Percentiles rank a stretch among this genome's conserved stretches.
These are phyloP conservation scores for Gracilaria caudata DNA, from an alignment of 23 red algal species.

Conservation along the genomic window DNA sequence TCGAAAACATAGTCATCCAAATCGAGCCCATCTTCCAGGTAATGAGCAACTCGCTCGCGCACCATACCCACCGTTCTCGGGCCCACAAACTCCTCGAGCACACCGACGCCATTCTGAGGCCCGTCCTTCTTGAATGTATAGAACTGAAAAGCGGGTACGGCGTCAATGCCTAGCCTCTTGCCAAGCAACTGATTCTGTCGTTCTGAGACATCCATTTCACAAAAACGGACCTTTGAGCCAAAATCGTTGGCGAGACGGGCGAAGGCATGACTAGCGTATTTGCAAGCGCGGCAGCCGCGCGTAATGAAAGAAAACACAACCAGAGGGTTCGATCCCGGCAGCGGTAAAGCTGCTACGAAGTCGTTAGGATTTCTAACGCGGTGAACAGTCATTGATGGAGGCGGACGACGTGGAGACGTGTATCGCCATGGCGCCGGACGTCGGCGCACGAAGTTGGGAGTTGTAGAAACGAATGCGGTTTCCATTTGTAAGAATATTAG, in stretches of 20 bases:
- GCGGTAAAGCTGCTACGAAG: constrained; percentile 36
- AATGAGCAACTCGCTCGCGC: constrained; percentile 34
- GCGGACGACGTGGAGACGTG: background rate
- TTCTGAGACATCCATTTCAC: constrained; percentile 55
- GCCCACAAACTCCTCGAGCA: constrained; percentile 51
- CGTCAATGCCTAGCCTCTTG: constrained; percentile 25
- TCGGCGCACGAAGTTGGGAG: background rate
- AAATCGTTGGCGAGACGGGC: constrained; percentile 44
- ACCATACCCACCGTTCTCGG: constrained; percentile 39
- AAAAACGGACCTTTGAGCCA: constrained; percentile 22
- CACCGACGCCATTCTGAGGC: constrained; percentile 18
- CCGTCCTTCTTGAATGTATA: constrained; percentile 34
- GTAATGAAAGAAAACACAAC: constrained; percentile 50
- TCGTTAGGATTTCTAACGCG: constrained; percentile 29
- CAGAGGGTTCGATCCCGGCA: constrained; percentile 11
- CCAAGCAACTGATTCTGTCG: constrained; percentile 32
- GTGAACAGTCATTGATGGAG: constrained; percentile 33
- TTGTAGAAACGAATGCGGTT: background rate
- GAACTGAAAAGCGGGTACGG: constrained; percentile 49
- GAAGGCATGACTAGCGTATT: constrained; percentile 43
- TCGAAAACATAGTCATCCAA: constrained; percentile 55
- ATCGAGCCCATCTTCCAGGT: constrained; percentile 20
- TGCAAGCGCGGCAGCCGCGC: constrained; percentile 35
- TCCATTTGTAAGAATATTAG: background rate
- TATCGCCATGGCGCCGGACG: background rate